Percentiles rank a stretch among this genome's conserved stretches.
Conservation (phyloP, 2,329 filamentous ascomycete genomes). For the Zelopaecilomyces penicillatus region DNA sequence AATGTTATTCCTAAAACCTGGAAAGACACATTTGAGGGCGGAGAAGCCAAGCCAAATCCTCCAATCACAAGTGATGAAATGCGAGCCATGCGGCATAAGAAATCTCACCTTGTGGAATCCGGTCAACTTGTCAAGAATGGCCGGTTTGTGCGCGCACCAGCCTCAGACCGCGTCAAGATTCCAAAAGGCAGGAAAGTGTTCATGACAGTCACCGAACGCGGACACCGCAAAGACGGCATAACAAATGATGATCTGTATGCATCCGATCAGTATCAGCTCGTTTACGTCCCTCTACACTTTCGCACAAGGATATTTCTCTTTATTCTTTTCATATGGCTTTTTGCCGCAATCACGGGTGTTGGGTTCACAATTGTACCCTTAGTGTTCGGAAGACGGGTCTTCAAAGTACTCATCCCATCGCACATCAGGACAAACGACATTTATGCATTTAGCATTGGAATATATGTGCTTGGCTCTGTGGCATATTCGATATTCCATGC, state of each 20-base stretch:
- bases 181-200: slow-evolving; percentile 79
- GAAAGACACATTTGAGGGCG: slow-evolving; percentile 44
- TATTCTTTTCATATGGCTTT: slow-evolving; percentile 84
- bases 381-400: slow-evolving; percentile 71
- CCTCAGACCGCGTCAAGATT: slow-evolving; percentile 90
- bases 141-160: slow-evolving; percentile 82
- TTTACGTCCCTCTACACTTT: slow-evolving; percentile 83
- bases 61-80: slow-evolving; percentile 29
- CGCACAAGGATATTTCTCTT: slow-evolving; percentile 72
- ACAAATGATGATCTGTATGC: slow-evolving; percentile 41
- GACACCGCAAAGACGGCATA: slow-evolving; percentile 55
- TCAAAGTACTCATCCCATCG: slow-evolving; percentile 62
- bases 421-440: slow-evolving; percentile 82
- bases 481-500: slow-evolving; percentile 54
- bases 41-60: slow-evolving; percentile 33
- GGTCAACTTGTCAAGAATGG: slow-evolving; percentile 60
- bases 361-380: slow-evolving; percentile 79
- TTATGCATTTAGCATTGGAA: slow-evolving; percentile 87
- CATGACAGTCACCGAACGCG: slow-evolving; percentile 57
- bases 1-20: slow-evolving; percentile 48
- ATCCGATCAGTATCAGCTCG: slow-evolving; percentile 56
- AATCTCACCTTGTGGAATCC: slow-evolving; percentile 36
- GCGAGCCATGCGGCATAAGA: slow-evolving; percentile 28
- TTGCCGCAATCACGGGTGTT: slow-evolving; percentile 81
- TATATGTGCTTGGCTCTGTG: slow-evolving; percentile 67